Conservation (phyloP, 78 protist genomes). For the Protostelium mycophagum region DNA sequence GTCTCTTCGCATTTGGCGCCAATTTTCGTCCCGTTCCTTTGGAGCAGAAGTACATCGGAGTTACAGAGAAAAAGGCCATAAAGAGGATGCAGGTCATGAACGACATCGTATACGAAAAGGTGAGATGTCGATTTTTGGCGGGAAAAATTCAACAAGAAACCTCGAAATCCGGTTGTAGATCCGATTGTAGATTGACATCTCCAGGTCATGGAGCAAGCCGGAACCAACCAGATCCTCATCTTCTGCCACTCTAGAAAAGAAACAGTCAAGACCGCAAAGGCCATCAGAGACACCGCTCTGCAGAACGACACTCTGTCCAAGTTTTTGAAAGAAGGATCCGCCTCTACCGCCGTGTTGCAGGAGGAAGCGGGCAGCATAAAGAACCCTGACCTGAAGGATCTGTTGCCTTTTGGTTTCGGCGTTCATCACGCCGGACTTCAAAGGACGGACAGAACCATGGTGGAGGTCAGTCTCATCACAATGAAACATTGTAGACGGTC, state of each 20-base stretch:
- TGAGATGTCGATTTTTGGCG: no score
- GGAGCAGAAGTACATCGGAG: constrained; percentile 85
- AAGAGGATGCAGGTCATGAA: constrained; percentile 38
- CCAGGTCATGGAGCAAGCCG: constrained; percentile 4
- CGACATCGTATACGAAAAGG: constrained; percentile 67
- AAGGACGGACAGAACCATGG: constrained; percentile 86
- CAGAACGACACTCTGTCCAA: constrained; percentile 1
- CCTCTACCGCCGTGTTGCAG: not conserved
- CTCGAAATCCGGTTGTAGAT: no score
- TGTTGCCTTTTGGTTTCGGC: constrained; percentile 74
- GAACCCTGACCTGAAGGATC: constrained; percentile 41
- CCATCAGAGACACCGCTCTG: constrained; percentile 63
- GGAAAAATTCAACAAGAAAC: constrained; percentile 12
- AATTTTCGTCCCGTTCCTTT: constrained; percentile 98
- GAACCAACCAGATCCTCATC: constrained; percentile 91
- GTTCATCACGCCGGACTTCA: constrained; percentile 96
- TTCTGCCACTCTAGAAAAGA: constrained; percentile 97
- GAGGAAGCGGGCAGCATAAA: constrained; percentile 24
- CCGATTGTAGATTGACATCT: no score
- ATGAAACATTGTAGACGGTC: no score
- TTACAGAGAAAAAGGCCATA: constrained; percentile 37
- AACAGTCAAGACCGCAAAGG: constrained; percentile 82
- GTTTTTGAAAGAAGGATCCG: not conserved
- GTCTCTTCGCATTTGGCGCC: constrained; percentile 86
- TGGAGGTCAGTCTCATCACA: no score